Conservation (phyloP, 176 grass and related monocot genomes). For the Olyra latifolia region DNA sequence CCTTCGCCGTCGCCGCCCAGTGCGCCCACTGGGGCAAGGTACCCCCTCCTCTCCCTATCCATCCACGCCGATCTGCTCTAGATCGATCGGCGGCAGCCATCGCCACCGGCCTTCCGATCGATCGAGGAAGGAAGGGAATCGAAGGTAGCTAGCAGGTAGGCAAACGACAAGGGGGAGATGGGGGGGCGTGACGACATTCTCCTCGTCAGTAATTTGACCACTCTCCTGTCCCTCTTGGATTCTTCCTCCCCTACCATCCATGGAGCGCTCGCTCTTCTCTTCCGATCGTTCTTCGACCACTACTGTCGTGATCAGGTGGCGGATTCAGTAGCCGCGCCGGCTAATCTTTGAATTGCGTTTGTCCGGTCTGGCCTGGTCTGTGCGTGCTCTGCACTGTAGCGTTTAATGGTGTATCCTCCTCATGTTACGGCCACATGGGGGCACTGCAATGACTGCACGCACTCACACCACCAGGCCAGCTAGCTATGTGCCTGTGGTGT, state of each 20-base stretch:
- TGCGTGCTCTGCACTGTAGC: background rate
- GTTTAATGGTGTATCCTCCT: no score
- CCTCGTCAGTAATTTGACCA: background rate
- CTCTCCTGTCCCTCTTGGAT: background rate
- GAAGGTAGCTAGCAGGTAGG: no score
- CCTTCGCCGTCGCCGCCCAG: constrained; percentile 63
- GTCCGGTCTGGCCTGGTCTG: background rate
- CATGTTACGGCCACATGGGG: no score
- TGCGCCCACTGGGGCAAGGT: constrained; percentile 60
- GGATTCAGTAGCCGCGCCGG: background rate
- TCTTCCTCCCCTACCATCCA: background rate
- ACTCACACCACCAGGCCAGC: no score
- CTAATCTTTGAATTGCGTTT: background rate
- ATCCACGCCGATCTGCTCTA: no score
- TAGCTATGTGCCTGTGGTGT: no score
- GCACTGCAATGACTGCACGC: no score
- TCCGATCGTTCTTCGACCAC: no score
- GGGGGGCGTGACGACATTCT: background rate
- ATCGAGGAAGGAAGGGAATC: no score
- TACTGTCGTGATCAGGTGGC: background rate
- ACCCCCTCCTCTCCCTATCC: background rate
- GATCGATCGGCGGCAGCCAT: no score
- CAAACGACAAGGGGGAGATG: background rate
- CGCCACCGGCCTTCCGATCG: no score
- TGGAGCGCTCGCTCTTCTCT: no score